Conservation (phyloP, 1,139 yeast genomes). For the Blastobotrys malaysiensis region DNA sequence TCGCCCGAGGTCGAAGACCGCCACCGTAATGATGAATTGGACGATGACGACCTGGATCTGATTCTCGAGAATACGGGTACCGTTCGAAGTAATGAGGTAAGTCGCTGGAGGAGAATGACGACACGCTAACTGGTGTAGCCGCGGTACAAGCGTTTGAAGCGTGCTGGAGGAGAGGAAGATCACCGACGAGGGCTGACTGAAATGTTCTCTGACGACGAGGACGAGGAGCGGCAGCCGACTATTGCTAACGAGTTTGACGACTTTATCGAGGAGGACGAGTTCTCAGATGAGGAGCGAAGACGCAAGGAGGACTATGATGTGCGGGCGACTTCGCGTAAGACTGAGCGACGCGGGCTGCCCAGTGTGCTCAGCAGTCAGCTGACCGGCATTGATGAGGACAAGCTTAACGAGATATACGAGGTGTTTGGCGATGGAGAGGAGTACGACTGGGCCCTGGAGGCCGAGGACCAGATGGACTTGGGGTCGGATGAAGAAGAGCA, state of each 20-base stretch:
- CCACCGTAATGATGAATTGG: slow-evolving; percentile 53
- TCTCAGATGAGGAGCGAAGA: slow-evolving; percentile 83
- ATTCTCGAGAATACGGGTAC: slow-evolving; percentile 87
- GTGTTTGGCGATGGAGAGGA: slow-evolving; percentile 97
- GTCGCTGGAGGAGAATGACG: neutral
- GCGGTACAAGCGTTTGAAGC: slow-evolving; percentile 74
- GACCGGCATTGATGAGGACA: slow-evolving; percentile 83
- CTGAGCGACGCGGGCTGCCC: slow-evolving; percentile 16
- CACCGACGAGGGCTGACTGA: slow-evolving; percentile 53
- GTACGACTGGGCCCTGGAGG: slow-evolving; percentile 94
- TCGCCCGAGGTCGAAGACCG: slow-evolving; percentile 13
- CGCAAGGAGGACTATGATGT: slow-evolving; percentile 26
- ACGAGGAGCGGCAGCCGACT: slow-evolving; percentile 35
- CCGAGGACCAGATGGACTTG: slow-evolving; percentile 38
- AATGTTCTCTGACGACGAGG: slow-evolving; percentile 83
- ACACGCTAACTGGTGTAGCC: slow-evolving; percentile 24
- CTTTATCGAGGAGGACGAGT: slow-evolving; percentile 95
- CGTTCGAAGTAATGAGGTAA: slow-evolving; percentile 31
- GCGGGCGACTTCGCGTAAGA: slow-evolving; percentile 18
- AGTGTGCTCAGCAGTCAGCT: slow-evolving; percentile 50
- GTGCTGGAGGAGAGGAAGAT: slow-evolving; percentile 37
- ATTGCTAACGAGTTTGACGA: slow-evolving; percentile 83
- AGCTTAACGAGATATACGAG: slow-evolving; percentile 86
- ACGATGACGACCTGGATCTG: slow-evolving; percentile 92
- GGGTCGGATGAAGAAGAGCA: slow-evolving; percentile 50